Conservation (phyloP, 1,284 basidiomycete species). For the Apiotrichum mycotoxinovorans region DNA sequence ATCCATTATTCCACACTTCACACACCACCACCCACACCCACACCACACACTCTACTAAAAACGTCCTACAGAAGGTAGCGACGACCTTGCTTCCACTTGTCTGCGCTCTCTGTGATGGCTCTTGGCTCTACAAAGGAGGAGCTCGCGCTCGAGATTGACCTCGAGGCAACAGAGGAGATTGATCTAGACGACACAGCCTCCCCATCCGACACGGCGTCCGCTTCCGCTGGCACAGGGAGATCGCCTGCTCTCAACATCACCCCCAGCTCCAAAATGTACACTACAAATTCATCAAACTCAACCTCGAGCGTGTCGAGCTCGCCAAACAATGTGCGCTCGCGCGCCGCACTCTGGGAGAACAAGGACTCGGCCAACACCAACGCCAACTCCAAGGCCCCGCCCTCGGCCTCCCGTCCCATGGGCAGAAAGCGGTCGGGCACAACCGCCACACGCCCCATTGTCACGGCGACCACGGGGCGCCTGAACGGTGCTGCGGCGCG, state of each 20-base stretch:
- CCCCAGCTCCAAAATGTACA: too few species aligned
- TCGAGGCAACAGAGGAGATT: background rate
- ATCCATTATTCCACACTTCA: too few species aligned
- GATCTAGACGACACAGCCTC: background rate
- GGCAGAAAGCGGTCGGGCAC: slow-evolving; percentile 1
- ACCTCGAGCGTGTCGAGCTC: background rate
- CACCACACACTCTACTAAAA: too few species aligned
- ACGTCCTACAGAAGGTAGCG: too few species aligned
- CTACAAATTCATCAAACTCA: background rate
- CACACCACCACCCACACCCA: too few species aligned
- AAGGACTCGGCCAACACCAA: slow-evolving; percentile 4
- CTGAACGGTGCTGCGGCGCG: background rate
- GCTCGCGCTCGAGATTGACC: background rate
- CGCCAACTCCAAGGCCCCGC: too few species aligned
- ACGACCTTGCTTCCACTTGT: too few species aligned
- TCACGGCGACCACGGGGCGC: background rate
- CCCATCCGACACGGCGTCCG: background rate
- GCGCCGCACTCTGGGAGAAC: slow-evolving; percentile 19
- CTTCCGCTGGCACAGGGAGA: too few species aligned
- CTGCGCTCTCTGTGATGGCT: too few species aligned
- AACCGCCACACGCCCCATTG: background rate
- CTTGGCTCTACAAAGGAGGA: background rate
- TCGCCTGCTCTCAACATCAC: background rate
- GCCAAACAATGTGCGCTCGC: slow-evolving; percentile 15
- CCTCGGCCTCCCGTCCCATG: background rate